Evolutionary conservation across 1,139 yeast genomes (phyloP), one percentile per base, ranked within the genome.

Genomic region (Debaryomyces udenii): DNA sequence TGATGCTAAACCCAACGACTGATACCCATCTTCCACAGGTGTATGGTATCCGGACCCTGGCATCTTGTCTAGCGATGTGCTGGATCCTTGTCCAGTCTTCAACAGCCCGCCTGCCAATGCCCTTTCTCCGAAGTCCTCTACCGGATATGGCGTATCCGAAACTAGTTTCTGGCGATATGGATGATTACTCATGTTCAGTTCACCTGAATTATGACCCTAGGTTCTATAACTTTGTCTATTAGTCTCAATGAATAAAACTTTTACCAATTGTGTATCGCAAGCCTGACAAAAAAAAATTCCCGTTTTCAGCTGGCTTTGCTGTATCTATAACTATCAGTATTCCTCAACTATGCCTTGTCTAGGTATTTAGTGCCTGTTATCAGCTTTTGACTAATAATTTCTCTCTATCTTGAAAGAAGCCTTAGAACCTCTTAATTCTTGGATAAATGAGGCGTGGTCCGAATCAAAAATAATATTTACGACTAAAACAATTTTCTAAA

Each of bases 81-180:
- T 31, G 20, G 31, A 36, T 10, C 11, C 41, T 27, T 26, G 17
- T 17, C 20, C 35, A 29, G 35, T 4, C 36, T 11, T 11, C 20
- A 36, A 16, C 4, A 22, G 31, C 20, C 17, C 11, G 10, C 24
- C 14, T 6, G 22, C 22, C 5, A 20, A 5, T 7, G 22, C 22
- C 22, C 5, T 7, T 31, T 32, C 43, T n/a, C 32, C 35, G 10
- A 41, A 39, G 16, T 46, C 51, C 36, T 50, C 53, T 6, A 57
- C 47, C 3, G 68, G 67, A 41, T 63, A 61, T n/a, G 66, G 65
- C 10, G 60, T 55, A 14, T 37, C 37, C 17, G 45, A 43, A n/a
- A 50, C 48, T 13, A 52, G 56, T 48, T 59, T 62, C 45, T 64
- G 70, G 41, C 71, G 66, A 48, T 66, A 66, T 4, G 73, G 71